Evolutionary conservation across 176 grass and related monocot species (phyloP).

Genomic region (Triticum monococcum): DNA sequence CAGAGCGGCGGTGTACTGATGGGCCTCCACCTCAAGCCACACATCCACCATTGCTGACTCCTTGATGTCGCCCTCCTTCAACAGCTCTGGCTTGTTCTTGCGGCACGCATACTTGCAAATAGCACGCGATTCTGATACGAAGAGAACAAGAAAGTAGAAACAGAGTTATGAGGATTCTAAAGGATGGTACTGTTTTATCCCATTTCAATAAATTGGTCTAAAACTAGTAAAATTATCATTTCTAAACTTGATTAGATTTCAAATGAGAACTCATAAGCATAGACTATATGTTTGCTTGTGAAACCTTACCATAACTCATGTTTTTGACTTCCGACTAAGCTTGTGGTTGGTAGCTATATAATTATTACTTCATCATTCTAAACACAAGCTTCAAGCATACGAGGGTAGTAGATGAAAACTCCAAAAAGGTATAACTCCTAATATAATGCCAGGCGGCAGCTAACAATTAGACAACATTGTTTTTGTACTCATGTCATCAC

Average conservation of each 20-base stretch:
- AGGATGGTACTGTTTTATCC: neutral
- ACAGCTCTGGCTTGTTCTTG: conserved; percentile 62
- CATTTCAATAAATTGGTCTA: neutral
- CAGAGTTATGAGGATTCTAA: neutral
- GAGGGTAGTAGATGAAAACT: neutral
- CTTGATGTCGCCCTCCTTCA: conserved; percentile 35
- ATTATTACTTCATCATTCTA: neutral
- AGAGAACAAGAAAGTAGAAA: neutral
- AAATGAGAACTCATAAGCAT: neutral
- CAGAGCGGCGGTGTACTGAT: conserved; percentile 49
- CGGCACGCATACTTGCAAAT: conserved; percentile 55
- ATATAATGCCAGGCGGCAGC: neutral
- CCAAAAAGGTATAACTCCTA: neutral
- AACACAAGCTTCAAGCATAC: no score
- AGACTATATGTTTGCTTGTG: neutral
- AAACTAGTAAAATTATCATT: neutral
- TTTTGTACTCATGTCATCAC: neutral
- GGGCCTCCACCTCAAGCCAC: conserved; percentile 65
- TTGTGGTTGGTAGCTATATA: neutral
- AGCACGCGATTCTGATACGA: conserved; percentile 47
- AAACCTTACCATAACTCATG: neutral
- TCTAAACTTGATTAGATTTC: neutral
- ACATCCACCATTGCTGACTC: conserved; percentile 63
- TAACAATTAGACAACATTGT: neutral
- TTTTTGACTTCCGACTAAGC: neutral